A percentile compares a stretch with the other conserved stretches of the same genome.
Evolutionary conservation across 2,329 filamentous ascomycete genomes (phyloP).

Genomic region (Alternaria novae-zelandiae): DNA sequence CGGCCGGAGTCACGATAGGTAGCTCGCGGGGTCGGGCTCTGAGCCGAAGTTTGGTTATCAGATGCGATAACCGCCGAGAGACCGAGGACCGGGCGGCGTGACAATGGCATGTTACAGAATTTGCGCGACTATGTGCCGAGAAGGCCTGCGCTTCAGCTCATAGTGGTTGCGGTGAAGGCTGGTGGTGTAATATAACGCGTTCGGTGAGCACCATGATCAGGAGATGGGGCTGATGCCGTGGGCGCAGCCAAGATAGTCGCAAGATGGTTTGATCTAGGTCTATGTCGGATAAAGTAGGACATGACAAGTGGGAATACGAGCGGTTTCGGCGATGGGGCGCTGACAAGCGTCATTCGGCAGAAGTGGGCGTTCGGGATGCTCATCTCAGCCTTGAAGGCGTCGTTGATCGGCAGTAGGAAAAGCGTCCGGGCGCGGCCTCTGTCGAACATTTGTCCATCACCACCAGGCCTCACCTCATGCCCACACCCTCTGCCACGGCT

Average conservation of each 20-base stretch:
- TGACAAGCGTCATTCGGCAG: conserved; percentile 10
- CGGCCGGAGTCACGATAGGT: not conserved
- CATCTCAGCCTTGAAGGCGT: conserved; percentile 16
- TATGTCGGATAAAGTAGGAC: conserved; percentile 15
- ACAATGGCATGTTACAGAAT: conserved; percentile 3
- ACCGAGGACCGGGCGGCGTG: conserved; percentile 2
- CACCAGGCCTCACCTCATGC: conserved; percentile 17
- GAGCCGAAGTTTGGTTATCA: conserved; percentile 11
- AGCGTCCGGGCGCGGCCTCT: conserved; percentile 7
- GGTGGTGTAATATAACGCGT: not conserved
- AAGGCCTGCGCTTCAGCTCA: not conserved
- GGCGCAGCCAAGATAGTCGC: not conserved
- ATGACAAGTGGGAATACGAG: not conserved
- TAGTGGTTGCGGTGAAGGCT: not conserved
- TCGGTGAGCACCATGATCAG: not conserved
- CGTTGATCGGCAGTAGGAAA: conserved; percentile 13
- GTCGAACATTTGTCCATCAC: conserved; percentile 16
- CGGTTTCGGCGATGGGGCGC: conserved; percentile 8
- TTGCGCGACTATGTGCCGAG: conserved; percentile 9
- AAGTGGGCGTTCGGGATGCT: conserved; percentile 9
- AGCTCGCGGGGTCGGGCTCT: not conserved
- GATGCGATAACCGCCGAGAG: conserved; percentile 11
- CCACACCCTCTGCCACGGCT: conserved; percentile 4
- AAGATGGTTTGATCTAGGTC: not conserved
- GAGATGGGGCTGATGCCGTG: not conserved